Conservation (phyloP, 2,329 filamentous ascomycete species). For the Cadophora luteo-olivacea region DNA sequence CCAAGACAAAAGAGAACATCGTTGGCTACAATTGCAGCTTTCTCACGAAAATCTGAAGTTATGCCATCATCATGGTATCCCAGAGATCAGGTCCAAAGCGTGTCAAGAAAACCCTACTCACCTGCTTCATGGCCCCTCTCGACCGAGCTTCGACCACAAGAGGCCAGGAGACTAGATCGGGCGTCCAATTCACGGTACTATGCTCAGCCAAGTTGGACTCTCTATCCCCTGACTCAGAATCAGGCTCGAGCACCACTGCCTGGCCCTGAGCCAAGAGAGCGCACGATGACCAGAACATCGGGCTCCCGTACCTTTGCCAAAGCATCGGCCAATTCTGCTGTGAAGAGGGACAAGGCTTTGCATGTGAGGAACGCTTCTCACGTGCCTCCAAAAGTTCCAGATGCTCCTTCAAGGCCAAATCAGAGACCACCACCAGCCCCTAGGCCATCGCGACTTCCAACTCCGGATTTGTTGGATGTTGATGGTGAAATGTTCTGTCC, state of each 20-base stretch:
- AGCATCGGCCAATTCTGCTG: neutral
- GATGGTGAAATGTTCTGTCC: constrained; percentile 27
- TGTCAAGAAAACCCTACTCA: neutral
- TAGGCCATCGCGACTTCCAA: constrained; percentile 34
- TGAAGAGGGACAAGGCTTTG: neutral
- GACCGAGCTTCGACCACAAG: neutral
- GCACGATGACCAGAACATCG: neutral
- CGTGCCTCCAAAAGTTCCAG: constrained; percentile 26
- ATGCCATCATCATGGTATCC: neutral
- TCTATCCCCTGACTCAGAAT: neutral
- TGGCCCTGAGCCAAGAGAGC: neutral
- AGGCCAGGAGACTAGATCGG: neutral
- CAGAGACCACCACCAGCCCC: constrained; percentile 37
- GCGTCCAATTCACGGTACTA: neutral
- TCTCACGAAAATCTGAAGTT: neutral
- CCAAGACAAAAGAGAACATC: neutral
- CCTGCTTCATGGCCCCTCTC: neutral
- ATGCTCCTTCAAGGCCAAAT: constrained; percentile 16
- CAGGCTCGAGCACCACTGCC: neutral
- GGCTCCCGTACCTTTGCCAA: neutral
- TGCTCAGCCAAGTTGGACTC: neutral
- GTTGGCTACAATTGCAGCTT: neutral
- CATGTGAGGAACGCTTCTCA: neutral
- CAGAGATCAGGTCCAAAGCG: neutral
- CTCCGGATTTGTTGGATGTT: constrained; percentile 38